Percentiles rank a stretch among this genome's conserved stretches.
These are phyloP conservation scores for Acacia concinna DNA, from an alignment of 331 rosid genomes.

Conservation along the genomic window DNA sequence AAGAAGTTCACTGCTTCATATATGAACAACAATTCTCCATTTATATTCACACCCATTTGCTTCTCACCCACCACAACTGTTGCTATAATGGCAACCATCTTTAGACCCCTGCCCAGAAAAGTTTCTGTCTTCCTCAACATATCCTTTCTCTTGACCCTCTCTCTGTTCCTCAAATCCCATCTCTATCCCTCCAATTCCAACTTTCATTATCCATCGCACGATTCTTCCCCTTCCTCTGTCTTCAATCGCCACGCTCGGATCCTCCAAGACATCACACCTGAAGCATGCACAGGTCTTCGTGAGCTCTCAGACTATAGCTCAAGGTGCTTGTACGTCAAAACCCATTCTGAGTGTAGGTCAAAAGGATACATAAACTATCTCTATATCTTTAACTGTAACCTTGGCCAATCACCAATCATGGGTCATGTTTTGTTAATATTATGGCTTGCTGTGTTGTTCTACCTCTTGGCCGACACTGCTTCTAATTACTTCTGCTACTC, in stretches of 20 bases:
- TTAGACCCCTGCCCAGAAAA: conserved; percentile 9
- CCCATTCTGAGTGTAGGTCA: conserved; percentile 46
- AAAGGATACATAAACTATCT: conserved; percentile 80
- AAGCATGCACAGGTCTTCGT: conserved; percentile 42
- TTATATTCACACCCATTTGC: neutral
- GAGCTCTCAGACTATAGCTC: conserved; percentile 37
- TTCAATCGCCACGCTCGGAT: conserved; percentile 38
- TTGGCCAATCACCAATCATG: conserved; percentile 48
- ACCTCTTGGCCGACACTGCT: conserved; percentile 78
- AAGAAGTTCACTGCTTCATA: neutral
- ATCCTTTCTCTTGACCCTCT: conserved; percentile 24
- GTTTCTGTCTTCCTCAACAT: conserved; percentile 20
- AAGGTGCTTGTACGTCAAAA: conserved; percentile 64
- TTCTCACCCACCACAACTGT: neutral
- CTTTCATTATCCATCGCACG: neutral
- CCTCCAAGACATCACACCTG: conserved; percentile 32
- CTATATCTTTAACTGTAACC: conserved; percentile 63
- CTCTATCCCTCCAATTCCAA: conserved; percentile 13
- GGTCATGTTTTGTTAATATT: conserved; percentile 50
- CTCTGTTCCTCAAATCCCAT: conserved; percentile 23
- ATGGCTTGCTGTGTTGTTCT: conserved; percentile 80
- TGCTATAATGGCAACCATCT: conserved; percentile 6
- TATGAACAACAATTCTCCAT: neutral
- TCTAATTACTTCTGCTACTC: conserved; percentile 78
- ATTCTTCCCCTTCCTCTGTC: neutral